A percentile compares a stretch with the other conserved stretches of the same genome.
Conservation (phyloP, 306 rosid genomes). For the Medicago truncatula region MtrunA17r5.0-ANR NC_053048.1:53712001-53712500, state of each 20-base stretch:
- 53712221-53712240: neutral
- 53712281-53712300: slow-evolving; percentile 14
- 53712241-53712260: slow-evolving; percentile 19
- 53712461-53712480: slow-evolving; percentile 21
- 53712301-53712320: slow-evolving; percentile 9
- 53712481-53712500: neutral
- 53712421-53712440: neutral
- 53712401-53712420: neutral
- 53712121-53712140: slow-evolving; percentile 22
- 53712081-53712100: slow-evolving; percentile 96
- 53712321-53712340: neutral
- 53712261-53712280: slow-evolving; percentile 20
- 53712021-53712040: slow-evolving; percentile 95
- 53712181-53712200: slow-evolving; percentile 18
- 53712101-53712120: slow-evolving; percentile 42
- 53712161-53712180: slow-evolving; percentile 25
- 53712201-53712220: neutral
- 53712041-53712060: slow-evolving; percentile 81
- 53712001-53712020: slow-evolving; percentile 84
- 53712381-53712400: slow-evolving; percentile 31
- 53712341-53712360: slow-evolving; percentile 1
- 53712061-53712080: slow-evolving; percentile 92
- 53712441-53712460: slow-evolving; percentile 12
- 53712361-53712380: slow-evolving; percentile 7
- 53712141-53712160: slow-evolving; percentile 4